Conservation (phyloP, 306 rosid species). For the Cyamopsis tetragonoloba region DNA sequence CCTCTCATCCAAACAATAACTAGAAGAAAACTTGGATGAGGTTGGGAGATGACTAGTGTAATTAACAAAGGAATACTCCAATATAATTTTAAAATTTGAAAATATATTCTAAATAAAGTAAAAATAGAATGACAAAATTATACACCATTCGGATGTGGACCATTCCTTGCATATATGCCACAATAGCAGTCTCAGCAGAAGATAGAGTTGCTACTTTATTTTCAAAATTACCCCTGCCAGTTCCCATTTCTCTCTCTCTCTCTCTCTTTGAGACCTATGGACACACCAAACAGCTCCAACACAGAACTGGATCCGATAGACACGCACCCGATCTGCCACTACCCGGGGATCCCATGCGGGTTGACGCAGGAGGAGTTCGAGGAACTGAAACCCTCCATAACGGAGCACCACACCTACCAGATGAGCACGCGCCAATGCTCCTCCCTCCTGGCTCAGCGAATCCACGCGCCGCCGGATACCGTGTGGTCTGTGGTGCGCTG, state of each 20-base stretch:
- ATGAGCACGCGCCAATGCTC: conserved; percentile 57
- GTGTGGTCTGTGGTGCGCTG: conserved; percentile 71
- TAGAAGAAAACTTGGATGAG: too few relatives aligned
- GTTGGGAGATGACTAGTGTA: too few relatives aligned
- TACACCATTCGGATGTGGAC: neutral
- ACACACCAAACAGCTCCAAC: neutral
- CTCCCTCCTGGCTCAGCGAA: conserved; percentile 66
- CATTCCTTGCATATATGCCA: neutral
- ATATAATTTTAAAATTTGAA: neutral
- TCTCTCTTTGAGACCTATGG: neutral
- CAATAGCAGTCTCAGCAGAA: neutral
- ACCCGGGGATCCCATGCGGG: conserved; percentile 34
- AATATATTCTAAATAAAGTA: neutral
- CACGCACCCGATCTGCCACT: conserved; percentile 22
- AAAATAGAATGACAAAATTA: neutral
- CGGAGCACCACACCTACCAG: conserved; percentile 54
- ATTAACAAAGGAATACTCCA: too few relatives aligned
- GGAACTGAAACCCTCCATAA: conserved; percentile 32
- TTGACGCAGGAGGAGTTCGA: conserved; percentile 49
- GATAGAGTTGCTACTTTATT: neutral
- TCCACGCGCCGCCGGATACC: conserved; percentile 51
- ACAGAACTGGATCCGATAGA: neutral
- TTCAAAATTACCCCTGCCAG: neutral
- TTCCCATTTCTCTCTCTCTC: neutral
- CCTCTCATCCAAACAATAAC: too few relatives aligned